These are phyloP conservation scores for Acrocalymma vagum DNA, from an alignment of 2,329 filamentous ascomycete species.

Conservation along the genomic window DNA sequence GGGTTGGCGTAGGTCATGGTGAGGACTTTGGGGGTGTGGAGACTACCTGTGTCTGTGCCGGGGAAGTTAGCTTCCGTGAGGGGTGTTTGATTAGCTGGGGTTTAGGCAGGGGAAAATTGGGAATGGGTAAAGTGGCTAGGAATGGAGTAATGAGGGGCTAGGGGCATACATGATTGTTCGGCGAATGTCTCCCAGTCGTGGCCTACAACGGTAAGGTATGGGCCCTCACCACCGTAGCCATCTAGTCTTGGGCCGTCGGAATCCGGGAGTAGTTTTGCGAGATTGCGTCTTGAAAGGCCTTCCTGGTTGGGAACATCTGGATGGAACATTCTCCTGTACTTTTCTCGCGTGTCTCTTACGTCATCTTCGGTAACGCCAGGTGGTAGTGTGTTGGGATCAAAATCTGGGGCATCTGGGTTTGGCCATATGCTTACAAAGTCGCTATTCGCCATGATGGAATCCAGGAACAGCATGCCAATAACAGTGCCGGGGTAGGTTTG, in stretches of 20 bases:
- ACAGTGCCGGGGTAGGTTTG: slow-evolving; percentile 56
- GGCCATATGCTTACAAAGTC: slow-evolving; percentile 65
- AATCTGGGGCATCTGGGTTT: slow-evolving; percentile 59
- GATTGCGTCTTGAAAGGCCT: slow-evolving; percentile 57
- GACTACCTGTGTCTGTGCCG: slow-evolving; percentile 26
- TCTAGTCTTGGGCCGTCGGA: slow-evolving; percentile 53
- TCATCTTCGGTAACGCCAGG: slow-evolving; percentile 45
- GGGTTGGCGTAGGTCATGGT: slow-evolving; percentile 63
- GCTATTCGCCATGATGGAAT: slow-evolving; percentile 66
- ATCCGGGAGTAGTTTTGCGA: slow-evolving; percentile 54
- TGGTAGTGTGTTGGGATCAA: slow-evolving; percentile 54
- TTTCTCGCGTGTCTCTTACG: slow-evolving; percentile 45
- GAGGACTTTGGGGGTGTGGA: slow-evolving; percentile 46
- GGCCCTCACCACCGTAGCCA: slow-evolving; percentile 44
- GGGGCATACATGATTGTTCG: slow-evolving; percentile 49
- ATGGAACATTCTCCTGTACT: slow-evolving; percentile 55
- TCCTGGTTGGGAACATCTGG: slow-evolving; percentile 61
- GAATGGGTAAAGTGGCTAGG: no score
- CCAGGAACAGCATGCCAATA: slow-evolving; percentile 60
- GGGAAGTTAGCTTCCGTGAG: slow-evolving; percentile 8
- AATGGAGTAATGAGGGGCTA: no score
- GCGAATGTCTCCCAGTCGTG: slow-evolving; percentile 64
- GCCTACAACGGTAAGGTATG: slow-evolving; percentile 60
- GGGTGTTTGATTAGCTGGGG: background rate
- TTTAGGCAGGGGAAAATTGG: background rate